Evolutionary conservation across 2,329 filamentous ascomycete genomes (phyloP), one percentile per base, ranked within the genome.

Genomic region (Trichophyton benhamiae): DNA sequence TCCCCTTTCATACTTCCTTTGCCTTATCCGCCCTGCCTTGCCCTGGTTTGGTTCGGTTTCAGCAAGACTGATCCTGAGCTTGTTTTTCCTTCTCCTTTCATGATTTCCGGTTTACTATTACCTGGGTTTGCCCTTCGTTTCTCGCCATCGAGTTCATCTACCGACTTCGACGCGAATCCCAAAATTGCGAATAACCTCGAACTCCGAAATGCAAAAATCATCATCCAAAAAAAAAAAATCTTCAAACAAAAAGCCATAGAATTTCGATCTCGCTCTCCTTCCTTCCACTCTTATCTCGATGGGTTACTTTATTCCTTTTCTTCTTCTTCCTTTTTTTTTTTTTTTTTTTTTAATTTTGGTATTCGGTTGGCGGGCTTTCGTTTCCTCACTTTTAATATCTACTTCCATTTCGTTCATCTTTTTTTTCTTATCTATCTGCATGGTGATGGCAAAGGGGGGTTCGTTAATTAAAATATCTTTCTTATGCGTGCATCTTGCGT

Each of bases 391-490:
- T 46, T n/a, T 20, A 46, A 46, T 44, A 36, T 20, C 42, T 20
- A 48, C 22, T 11, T 20, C 44, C 17, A 22, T 48, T 48, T 48
- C 44, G 17, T 27, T 49, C 3, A 15, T 49, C 20, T 49, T 3
- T 27, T 27, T 48, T 55, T 27, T 55, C 49, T 38, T 13, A 38
- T 38, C 33, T 38, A 20, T 58, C 30, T 61, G 60, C 53, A 44
- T 61, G 60, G 60, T 30, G 60, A 58, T 59, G 55, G 55, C 52
- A 13, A 38, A 38, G 33, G 33, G 8, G 36, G 27, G 46, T 52
- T 49, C 33, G 33, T 38, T 62, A 48, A 41, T 55, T 30, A 33
- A 41, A 36, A 53, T 53, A 53, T 41, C 25, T 27, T 7, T 42
- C 17, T 27, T 7, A 15, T 55, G 8, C 13, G 20, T 49, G 20